A percentile compares a stretch with the other conserved stretches of the same genome.
These are phyloP conservation scores for Scedosporium apiospermum DNA, from an alignment of 2,329 filamentous ascomycete species.

Conservation along the genomic window DNA sequence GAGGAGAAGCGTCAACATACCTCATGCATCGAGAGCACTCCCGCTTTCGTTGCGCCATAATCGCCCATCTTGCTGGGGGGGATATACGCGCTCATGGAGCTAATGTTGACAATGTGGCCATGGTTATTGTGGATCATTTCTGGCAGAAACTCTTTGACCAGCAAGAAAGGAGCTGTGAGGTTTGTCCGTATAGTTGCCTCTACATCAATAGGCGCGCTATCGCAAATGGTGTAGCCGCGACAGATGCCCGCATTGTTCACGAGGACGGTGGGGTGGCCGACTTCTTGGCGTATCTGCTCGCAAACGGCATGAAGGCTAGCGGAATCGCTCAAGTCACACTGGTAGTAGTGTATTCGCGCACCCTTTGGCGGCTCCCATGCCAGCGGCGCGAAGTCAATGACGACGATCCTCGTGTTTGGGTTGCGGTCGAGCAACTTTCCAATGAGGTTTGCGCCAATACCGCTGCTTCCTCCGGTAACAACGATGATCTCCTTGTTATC, in stretches of 20 bases:
- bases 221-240: conserved; percentile 40
- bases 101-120: conserved; percentile 51
- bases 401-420: conserved; percentile 18
- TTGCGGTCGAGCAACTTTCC: conserved; percentile 17
- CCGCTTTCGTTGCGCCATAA: conserved; percentile 50
- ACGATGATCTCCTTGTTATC: conserved; percentile 25
- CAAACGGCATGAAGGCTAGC: conserved; percentile 18
- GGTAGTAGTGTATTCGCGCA: conserved; percentile 18
- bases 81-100: conserved; percentile 41
- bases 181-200: conserved; percentile 46
- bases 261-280: conserved; percentile 34
- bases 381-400: conserved; percentile 24
- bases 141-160: conserved; percentile 47
- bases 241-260: conserved; percentile 48
- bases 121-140: conserved; percentile 43
- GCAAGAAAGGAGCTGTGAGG: conserved; percentile 45
- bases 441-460: conserved; percentile 25
- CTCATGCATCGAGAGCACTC: conserved; percentile 50
- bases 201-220: conserved; percentile 34
- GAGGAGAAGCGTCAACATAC: conserved; percentile 17
- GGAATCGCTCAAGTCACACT: conserved; percentile 24
- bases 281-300: conserved; percentile 14
- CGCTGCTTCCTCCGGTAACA: conserved; percentile 28
- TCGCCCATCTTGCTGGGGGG: conserved; percentile 47
- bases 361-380: conserved; percentile 15